Conservation (phyloP, 805 yeast genomes). For the Zygoascus biomembranicola region DNA sequence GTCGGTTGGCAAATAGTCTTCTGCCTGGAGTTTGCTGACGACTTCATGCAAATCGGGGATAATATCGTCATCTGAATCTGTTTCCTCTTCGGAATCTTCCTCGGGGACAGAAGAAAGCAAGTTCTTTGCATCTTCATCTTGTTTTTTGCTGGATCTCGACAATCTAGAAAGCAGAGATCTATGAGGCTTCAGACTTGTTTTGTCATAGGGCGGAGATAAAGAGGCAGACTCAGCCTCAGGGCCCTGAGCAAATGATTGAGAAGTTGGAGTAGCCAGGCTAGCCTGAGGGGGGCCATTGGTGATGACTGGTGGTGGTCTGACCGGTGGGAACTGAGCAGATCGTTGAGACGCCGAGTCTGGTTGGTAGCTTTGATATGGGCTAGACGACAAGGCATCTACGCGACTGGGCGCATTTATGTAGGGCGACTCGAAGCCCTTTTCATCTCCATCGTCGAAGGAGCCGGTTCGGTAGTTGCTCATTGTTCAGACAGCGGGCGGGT, state of each 20-base stretch:
- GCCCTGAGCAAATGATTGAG: not conserved
- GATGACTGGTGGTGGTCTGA: not conserved
- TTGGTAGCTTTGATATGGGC: not conserved
- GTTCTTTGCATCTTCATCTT: not conserved
- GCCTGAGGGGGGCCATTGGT: not conserved
- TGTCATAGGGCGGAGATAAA: not conserved
- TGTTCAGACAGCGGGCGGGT: not conserved
- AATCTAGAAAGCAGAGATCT: not conserved
- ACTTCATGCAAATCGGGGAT: conserved; percentile 14
- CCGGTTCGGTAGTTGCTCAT: not conserved
- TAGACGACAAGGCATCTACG: not conserved
- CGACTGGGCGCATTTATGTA: not conserved
- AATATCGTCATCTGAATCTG: conserved; percentile 8
- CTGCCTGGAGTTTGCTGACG: conserved; percentile 11
- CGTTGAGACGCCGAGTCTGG: not conserved
- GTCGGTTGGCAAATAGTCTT: conserved; percentile 8
- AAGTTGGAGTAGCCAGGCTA: not conserved
- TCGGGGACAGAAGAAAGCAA: conserved; percentile 2
- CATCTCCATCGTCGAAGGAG: not conserved
- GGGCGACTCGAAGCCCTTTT: not conserved
- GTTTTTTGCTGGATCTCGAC: not conserved
- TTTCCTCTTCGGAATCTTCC: conserved; percentile 5
- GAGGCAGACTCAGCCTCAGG: not conserved
- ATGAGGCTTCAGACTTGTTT: not conserved
- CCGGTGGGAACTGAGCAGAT: not conserved